Base-by-base conservation (phyloP, 2,329 filamentous ascomycete species). In the Aspergillus fumigatiaffinis region DNA sequence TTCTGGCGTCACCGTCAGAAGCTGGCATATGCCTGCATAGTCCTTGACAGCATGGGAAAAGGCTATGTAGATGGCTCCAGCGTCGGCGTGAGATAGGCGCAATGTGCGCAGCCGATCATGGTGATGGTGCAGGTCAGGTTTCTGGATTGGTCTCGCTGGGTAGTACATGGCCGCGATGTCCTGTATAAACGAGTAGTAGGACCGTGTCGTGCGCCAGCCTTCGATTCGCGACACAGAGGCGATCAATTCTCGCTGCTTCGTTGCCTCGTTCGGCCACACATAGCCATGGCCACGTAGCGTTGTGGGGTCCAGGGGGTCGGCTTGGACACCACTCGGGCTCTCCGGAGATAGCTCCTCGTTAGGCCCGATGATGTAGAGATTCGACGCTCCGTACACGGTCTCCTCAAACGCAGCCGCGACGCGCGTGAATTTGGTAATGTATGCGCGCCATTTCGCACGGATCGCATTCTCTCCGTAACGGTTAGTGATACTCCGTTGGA, bases 321-420 rank as follows among this genome's bases (percentile, higher is more conserved):
- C 60, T 58, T 74, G 71, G 2, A 69, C 61, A 12, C 73, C 71
- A 32, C 72, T 78, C 41, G 78, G 77, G 58, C 81, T 76, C 42
- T 87, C 85, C 44, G 82, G 80, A 25, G 73, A 70, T 9, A 78
- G 64, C 25, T 76, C 75, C 68, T 92, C 90, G 63, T 91, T 88
- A 12, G 87, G 85, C 4, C 90, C 90, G 57, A 96, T 91, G 10
- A 77, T 73, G 69, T 92, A 91, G 35, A 99, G 80, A 35, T 92
- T 91, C 57, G 90, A 95, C 12, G 91, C 91, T 28, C 94, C 95
- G 68, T 96, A 99, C 3, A 99, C 94, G 38, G 85, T 88, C 76
- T 99, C 94, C 72, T 99, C 94, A 64, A 97, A 97, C 12, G 92
- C 91, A 1, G 94, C 91, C 1, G 94, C 88, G 50, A 99, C 88